phyloP scores from a whole-genome alignment of 176 grass and related monocot genomes.

The Carex littledalei region DNA sequence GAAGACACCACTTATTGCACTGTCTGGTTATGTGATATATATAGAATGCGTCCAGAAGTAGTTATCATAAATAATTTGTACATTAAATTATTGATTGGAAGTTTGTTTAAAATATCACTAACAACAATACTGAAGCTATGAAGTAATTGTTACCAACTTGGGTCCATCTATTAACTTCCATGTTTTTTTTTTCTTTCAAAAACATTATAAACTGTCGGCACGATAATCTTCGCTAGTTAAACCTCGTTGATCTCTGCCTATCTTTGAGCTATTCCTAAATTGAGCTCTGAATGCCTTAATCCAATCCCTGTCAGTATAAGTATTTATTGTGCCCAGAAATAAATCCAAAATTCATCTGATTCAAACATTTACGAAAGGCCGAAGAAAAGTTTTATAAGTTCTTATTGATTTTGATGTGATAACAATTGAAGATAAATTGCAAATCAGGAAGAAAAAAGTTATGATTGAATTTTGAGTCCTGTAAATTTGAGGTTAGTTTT shows the following conservation, averaged over 20 bases:
- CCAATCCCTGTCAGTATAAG: neutral
- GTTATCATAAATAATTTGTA: neutral
- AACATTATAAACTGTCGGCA: neutral
- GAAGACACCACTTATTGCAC: neutral
- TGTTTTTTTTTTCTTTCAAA: neutral
- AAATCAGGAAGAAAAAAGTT: neutral
- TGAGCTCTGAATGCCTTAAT: neutral
- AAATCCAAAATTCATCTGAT: neutral
- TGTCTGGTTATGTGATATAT: neutral
- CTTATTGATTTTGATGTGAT: neutral
- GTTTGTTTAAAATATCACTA: neutral
- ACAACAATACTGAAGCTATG: neutral
- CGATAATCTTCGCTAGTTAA: neutral
- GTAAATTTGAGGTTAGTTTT: neutral
- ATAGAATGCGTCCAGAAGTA: neutral
- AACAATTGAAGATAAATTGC: neutral
- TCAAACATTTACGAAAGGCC: neutral
- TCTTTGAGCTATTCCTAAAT: neutral
- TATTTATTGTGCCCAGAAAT: neutral
- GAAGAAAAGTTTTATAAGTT: neutral
- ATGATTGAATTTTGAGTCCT: neutral
- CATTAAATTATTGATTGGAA: neutral
- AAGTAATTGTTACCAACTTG: neutral
- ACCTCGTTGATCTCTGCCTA: neutral
- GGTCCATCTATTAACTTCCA: neutral